Evolutionary conservation across 2,329 filamentous ascomycete genomes (phyloP), one percentile per base, ranked within the genome.

Genomic region (Aureobasidium sp.): DNA sequence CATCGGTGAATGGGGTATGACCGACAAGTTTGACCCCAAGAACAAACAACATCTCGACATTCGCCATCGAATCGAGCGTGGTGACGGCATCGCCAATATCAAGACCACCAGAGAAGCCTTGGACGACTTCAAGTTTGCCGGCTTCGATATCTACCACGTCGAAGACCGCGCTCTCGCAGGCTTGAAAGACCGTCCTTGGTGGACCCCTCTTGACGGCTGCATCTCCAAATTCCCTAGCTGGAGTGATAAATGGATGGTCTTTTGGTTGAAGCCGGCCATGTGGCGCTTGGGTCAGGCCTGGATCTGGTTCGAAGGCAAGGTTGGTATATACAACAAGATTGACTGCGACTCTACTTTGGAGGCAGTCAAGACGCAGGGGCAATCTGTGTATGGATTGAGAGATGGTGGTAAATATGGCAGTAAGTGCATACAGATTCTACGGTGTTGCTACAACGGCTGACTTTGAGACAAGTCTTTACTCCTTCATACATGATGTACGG

Each of bases 1-100:
- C 66, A 90, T 97, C 48, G 97, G 96, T 73, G 93, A 98, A 72
- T 97, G 93, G 93, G 78, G 97, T 66, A 97, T 97, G 93, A 97
- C 90, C 4, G 90, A 96, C 59, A 76, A 84, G 19, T 98, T 95
- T 72, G 86, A 97, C 74, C 91, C 95, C 68, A 77, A 85, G 56
- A 90, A 96, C 77, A 70, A 87, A 1, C 77, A 83, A 63, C 93
- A 97, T 75, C 86, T 90, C 61, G 82, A 88, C 68, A 93, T 97
- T 66, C 88, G 93, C 58, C 82, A 96, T n/a, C 90, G 86, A 59
- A 98, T 98, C 60, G 93, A 98, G 77, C 84, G 90, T 68, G 91
- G 93, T 64, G 85, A 97, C 66, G 93, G 93, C 62, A 97, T 98
- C 69, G 90, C 88, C 64, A 96, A 96, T 76, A 96, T 98, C 90